These are phyloP conservation scores for Cyclanthera cordifolia DNA, from an alignment of 306 rosid species.

Conservation along the genomic window DNA sequence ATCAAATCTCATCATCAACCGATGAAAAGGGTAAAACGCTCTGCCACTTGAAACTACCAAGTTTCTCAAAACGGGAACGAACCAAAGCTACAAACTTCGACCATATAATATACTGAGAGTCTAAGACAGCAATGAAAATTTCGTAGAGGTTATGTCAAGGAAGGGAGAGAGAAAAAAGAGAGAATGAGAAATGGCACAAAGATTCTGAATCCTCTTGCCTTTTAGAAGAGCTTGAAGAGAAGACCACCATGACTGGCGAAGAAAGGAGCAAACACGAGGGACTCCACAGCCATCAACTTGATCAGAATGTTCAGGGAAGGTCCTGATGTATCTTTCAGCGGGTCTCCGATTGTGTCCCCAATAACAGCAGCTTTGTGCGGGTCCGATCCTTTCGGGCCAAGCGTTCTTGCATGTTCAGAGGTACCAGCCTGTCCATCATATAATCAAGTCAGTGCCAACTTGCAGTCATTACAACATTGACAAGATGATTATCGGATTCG, in stretches of 20 bases:
- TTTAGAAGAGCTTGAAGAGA: constrained; percentile 65
- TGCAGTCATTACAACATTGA: too few species aligned
- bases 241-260: constrained; percentile 90
- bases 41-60: constrained; percentile 12
- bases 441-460: neutral
- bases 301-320: constrained; percentile 97
- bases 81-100: constrained; percentile 9
- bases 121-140: constrained; percentile 6
- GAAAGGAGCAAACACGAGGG: constrained; percentile 91
- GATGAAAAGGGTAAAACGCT: constrained; percentile 9
- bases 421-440: constrained; percentile 47
- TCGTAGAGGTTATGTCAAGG: neutral
- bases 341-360: constrained; percentile 97
- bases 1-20: neutral
- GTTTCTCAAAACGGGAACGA: neutral
- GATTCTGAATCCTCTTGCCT: neutral
- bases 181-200: neutral
- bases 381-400: constrained; percentile 91
- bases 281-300: constrained; percentile 94
- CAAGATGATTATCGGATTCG: neutral
- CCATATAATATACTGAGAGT: neutral
- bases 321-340: constrained; percentile 89
- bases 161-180: neutral
- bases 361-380: constrained; percentile 91
- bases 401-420: constrained; percentile 78